These are phyloP conservation scores for Corylus avellana DNA, from an alignment of 306 rosid genomes.

Conservation along the genomic window DNA sequence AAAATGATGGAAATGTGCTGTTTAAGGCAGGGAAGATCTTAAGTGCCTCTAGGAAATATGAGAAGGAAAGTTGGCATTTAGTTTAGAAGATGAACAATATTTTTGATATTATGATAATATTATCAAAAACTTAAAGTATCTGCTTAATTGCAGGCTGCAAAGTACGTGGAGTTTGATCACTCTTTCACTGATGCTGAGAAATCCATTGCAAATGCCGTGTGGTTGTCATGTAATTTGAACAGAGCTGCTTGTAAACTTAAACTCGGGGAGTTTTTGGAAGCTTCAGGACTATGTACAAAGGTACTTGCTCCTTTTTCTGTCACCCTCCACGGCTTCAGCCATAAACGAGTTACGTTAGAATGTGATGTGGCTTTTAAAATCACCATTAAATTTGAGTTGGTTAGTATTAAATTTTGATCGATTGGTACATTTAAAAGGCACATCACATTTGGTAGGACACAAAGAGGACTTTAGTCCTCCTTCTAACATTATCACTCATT, in stretches of 20 bases:
- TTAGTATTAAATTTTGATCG: too few relatives aligned
- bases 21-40: slow-evolving; percentile 53
- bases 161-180: slow-evolving; percentile 56
- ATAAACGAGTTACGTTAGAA: too few relatives aligned
- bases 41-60: slow-evolving; percentile 56
- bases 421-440: too few relatives aligned
- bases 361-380: too few relatives aligned
- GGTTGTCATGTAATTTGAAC: slow-evolving; percentile 56
- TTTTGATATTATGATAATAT: too few relatives aligned
- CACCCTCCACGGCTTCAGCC: neutral
- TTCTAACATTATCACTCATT: too few relatives aligned
- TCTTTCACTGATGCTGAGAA: slow-evolving; percentile 55
- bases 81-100: neutral
- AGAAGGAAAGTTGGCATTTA: slow-evolving; percentile 37
- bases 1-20: slow-evolving; percentile 53
- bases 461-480: too few relatives aligned
- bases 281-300: slow-evolving; percentile 55
- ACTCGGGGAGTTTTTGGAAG: slow-evolving; percentile 50
- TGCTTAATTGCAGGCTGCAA: slow-evolving; percentile 44
- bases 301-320: slow-evolving; percentile 18
- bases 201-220: slow-evolving; percentile 35
- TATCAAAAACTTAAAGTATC: neutral
- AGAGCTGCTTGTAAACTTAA: slow-evolving; percentile 66
- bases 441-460: too few relatives aligned
- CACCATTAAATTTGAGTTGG: too few relatives aligned